Evolutionary conservation across 2,329 filamentous ascomycete species (phyloP).

Genomic region (Sclerotinia spermophila): DNA sequence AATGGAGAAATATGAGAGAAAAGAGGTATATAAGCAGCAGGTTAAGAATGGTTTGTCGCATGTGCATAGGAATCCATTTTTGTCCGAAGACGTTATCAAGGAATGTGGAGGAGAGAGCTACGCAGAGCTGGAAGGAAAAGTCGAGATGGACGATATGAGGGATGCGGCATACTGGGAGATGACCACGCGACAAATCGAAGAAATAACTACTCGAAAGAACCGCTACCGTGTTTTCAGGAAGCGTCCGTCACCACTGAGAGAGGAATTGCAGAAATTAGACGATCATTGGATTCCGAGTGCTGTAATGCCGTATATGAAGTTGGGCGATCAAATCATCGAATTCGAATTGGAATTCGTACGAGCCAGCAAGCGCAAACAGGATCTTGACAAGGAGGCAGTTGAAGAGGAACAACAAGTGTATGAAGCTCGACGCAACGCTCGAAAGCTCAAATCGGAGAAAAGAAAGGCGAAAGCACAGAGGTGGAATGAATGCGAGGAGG

Average conservation of each 20-base stretch:
- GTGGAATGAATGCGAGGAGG: not conserved
- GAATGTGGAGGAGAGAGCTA: not conserved
- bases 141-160: not conserved
- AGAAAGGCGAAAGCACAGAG: not conserved
- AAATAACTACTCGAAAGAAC: not conserved
- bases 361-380: not conserved
- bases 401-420: not conserved
- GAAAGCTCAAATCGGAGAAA: not conserved
- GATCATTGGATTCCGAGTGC: not conserved
- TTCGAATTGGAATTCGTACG: not conserved
- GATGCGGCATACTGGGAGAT: slow-evolving; percentile 1
- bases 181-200: not conserved
- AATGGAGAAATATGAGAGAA: not conserved
- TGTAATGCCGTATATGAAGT: not conserved
- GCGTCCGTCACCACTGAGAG: not conserved
- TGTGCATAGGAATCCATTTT: not conserved
- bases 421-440: not conserved
- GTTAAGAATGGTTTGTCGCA: not conserved
- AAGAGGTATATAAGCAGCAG: not conserved
- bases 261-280: not conserved
- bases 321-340: too few relatives aligned
- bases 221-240: not conserved
- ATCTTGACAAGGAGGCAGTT: not conserved
- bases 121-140: not conserved
- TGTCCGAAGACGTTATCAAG: not conserved